Evolutionary conservation across 495 filamentous ascomycete species (phyloP), one percentile per base, ranked within the genome.

Genomic region (Tuber magnatum): DNA sequence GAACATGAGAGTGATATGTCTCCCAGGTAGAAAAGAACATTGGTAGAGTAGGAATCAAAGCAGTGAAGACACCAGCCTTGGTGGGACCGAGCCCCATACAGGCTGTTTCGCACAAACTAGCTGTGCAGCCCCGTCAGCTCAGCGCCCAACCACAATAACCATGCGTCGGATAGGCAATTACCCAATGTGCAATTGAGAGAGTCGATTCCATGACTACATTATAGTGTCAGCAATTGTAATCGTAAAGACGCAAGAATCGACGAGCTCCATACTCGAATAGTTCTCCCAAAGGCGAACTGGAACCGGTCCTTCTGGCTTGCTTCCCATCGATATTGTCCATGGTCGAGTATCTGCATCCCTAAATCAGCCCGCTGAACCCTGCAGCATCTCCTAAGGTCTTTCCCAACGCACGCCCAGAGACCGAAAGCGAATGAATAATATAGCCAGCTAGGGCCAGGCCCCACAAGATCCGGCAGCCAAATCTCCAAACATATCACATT

Each of bases 21-120:
- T 99, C 95, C 95, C 95, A 99, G 12, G 95, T 99, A 8, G 94
- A 97, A 85, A 98, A 97, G 86, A 97, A 98, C 95, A 99, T 99
- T 38, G 95, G 92, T 14, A 99, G 85, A 78, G 93, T 96, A 2
- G 95, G 96, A 72, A 94, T 88, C 51, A 98, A 85, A 20, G 94
- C 94, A 1, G 95, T 99, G 83, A 95, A 96, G 69, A 94, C 91
- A 78, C 95, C 95, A 10, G 92, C 88, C 73, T 89, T 88, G 14
- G 91, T 91, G 14, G 92, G 88, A 56, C 95, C 95, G 46, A 95
- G 86, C 40, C 93, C 96, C 91, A 99, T 92, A 28, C 93, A 93
- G 18, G 92, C 94, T 14, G 92, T 93, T 84, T 97, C 92, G 73
- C 94, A 88, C 71, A 99, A 85, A 83, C 91, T 94, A 28, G 90